phyloP scores from a whole-genome alignment of 345 rosid genomes.

The Brassica nigra region DNA sequence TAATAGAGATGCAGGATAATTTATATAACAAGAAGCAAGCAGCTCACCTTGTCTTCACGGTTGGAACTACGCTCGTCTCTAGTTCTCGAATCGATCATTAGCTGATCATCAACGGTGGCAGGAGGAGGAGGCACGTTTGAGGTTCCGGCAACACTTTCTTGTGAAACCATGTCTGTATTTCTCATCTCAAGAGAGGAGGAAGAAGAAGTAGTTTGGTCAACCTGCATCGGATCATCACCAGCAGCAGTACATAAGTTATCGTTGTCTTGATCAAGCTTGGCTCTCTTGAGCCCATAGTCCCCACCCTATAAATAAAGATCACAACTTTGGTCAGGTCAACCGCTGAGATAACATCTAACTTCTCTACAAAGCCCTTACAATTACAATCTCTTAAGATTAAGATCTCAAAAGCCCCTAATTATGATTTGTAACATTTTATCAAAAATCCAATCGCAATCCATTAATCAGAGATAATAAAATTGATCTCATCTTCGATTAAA shows the following conservation, averaged over 20 bases:
- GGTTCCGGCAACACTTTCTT: conserved; percentile 55
- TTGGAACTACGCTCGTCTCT: conserved; percentile 55
- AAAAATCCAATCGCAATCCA: conserved; percentile 13
- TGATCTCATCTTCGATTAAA: not conserved
- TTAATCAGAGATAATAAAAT: not conserved
- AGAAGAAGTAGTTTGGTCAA: conserved; percentile 52
- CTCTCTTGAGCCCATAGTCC: conserved; percentile 71
- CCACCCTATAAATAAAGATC: conserved; percentile 53
- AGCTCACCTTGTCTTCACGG: conserved; percentile 62
- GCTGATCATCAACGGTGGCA: conserved; percentile 54
- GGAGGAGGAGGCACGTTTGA: conserved; percentile 48
- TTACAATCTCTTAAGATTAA: conserved; percentile 2
- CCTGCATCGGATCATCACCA: conserved; percentile 43
- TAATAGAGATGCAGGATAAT: not conserved
- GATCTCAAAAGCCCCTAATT: conserved; percentile 24
- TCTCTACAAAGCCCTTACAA: not conserved
- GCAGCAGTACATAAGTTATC: conserved; percentile 28
- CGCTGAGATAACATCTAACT: not conserved
- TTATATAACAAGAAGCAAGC: not conserved
- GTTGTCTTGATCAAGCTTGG: conserved; percentile 66
- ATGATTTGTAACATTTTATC: conserved; percentile 17
- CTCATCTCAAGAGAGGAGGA: conserved; percentile 53
- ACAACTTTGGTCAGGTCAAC: conserved; percentile 31
- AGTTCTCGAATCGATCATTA: conserved; percentile 62
- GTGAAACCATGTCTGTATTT: conserved; percentile 48